Conservation (phyloP, 441 rosid species). For the Pelargonium cotyledonis region DNA sequence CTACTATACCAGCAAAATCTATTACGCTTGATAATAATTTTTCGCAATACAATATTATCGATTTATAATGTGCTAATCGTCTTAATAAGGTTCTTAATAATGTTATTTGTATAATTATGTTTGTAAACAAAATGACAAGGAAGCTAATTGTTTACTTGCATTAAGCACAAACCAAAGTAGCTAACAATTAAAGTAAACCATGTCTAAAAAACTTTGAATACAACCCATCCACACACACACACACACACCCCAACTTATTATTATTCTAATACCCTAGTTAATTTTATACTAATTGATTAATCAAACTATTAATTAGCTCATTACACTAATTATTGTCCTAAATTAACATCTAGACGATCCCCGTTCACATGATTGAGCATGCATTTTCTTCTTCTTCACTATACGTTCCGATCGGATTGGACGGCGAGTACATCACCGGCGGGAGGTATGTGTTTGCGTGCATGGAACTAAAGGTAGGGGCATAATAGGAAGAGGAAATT, state of each 20-base stretch:
- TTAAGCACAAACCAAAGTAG: no score
- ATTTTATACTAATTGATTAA: background rate
- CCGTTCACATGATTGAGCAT: slow-evolving; percentile 47
- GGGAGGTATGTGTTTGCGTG: slow-evolving; percentile 23
- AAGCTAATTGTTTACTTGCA: background rate
- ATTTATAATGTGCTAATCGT: no score
- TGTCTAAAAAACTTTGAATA: background rate
- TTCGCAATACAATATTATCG: no score
- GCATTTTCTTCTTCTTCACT: slow-evolving; percentile 14
- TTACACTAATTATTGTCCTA: background rate
- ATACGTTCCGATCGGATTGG: slow-evolving; percentile 21
- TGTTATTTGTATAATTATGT: no score
- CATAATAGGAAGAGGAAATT: slow-evolving; percentile 24
- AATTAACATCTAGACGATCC: background rate
- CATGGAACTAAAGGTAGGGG: slow-evolving; percentile 18
- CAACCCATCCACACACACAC: background rate
- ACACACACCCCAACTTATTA: background rate
- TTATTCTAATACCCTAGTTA: background rate
- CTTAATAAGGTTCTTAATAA: no score
- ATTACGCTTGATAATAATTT: no score
- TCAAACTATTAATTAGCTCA: background rate
- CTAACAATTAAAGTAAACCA: no score
- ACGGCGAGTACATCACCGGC: slow-evolving; percentile 19
- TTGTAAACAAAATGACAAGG: background rate
- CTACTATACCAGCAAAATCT: no score